A percentile compares a stretch with the other conserved stretches of the same genome.
phyloP scores from a whole-genome alignment of 331 rosid species.

The Quercus lobata region DNA sequence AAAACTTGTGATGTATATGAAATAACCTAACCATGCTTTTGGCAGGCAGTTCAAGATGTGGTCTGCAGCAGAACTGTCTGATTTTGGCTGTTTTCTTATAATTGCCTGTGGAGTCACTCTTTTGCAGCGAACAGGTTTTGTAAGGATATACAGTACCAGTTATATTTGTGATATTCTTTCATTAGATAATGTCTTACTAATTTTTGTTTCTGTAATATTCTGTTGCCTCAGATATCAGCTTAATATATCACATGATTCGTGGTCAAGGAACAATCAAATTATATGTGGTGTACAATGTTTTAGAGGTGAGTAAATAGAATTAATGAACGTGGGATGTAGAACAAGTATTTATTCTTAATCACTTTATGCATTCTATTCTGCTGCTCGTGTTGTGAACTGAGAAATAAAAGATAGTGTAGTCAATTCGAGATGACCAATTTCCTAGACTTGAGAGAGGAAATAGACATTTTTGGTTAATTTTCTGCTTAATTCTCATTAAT shows the following conservation, averaged over 20 bases:
- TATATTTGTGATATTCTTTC: slow-evolving; percentile 2
- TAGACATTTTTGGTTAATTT: no score
- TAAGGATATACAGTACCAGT: slow-evolving; percentile 17
- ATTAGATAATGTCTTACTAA: neutral
- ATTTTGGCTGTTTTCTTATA: slow-evolving; percentile 82
- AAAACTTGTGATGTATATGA: slow-evolving; percentile 21
- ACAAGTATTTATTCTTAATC: neutral
- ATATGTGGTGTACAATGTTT: slow-evolving; percentile 91
- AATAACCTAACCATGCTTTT: slow-evolving; percentile 45
- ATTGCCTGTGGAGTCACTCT: slow-evolving; percentile 83
- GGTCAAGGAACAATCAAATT: slow-evolving; percentile 97
- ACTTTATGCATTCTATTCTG: no score
- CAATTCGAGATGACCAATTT: no score
- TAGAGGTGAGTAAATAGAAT: slow-evolving; percentile 65
- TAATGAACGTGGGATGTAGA: slow-evolving; percentile 4
- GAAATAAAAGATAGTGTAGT: no score
- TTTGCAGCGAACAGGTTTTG: slow-evolving; percentile 72
- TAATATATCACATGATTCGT: slow-evolving; percentile 99
- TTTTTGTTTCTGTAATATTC: slow-evolving; percentile 7
- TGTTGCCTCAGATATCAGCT: slow-evolving; percentile 77
- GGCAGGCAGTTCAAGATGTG: slow-evolving; percentile 96
- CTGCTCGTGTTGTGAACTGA: neutral
- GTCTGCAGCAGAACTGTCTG: slow-evolving; percentile 81
- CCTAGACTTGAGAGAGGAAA: no score
- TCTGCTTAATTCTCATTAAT: no score